These are phyloP conservation scores for Elaeagnus macrophylla DNA, from an alignment of 306 rosid genomes.

Conservation along the genomic window DNA sequence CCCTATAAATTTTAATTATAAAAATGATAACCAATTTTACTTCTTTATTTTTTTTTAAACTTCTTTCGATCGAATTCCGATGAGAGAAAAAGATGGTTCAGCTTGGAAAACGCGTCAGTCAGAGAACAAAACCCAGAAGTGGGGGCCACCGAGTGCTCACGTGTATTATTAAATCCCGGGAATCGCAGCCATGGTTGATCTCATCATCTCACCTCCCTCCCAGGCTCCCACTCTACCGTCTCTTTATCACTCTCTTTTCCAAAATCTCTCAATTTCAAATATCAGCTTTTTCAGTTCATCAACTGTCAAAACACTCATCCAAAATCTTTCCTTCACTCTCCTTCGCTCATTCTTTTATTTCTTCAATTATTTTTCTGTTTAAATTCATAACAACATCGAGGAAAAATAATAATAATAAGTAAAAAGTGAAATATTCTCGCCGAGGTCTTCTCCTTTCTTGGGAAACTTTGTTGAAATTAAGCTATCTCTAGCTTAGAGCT, in stretches of 20 bases:
- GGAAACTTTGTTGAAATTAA: not conserved
- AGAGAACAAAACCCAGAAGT: not conserved
- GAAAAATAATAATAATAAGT: not conserved
- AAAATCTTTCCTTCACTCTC: conserved; percentile 6
- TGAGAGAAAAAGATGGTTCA: no score
- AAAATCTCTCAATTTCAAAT: not conserved
- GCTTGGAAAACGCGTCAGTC: no score
- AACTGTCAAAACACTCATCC: conserved; percentile 25
- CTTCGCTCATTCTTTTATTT: conserved; percentile 2
- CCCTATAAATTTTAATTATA: no score
- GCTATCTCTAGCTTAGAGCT: not conserved
- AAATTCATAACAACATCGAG: not conserved
- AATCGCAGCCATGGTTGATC: conserved; percentile 39
- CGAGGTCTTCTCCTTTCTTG: not conserved
- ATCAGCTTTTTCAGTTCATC: not conserved
- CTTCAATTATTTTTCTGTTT: not conserved
- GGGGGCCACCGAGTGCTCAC: conserved; percentile 46
- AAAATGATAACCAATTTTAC: no score
- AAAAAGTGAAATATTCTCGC: not conserved
- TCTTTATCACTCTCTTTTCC: conserved; percentile 4
- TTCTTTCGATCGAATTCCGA: no score
- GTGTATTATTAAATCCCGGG: conserved; percentile 44
- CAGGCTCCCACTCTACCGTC: not conserved
- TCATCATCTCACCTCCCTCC: conserved; percentile 21
- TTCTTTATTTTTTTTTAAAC: no score